Percentiles rank a stretch among this genome's conserved stretches.
phyloP scores from a whole-genome alignment of 2,329 filamentous ascomycete genomes.

The Harringtonia lauricola region DNA sequence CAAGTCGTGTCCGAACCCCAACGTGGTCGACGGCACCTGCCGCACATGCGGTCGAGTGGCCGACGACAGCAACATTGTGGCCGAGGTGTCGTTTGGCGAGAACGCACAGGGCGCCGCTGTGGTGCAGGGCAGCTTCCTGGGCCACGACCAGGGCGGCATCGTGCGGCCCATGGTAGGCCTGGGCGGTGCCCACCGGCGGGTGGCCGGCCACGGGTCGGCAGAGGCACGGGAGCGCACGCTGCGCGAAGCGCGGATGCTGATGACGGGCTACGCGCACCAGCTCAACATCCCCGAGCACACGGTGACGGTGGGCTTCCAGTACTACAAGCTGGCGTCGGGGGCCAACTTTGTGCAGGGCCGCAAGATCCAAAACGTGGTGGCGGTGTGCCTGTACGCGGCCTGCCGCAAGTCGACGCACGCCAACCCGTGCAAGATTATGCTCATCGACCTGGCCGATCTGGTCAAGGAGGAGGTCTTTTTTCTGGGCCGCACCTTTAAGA shows the following conservation, averaged over 20 bases:
- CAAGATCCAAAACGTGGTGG: slow-evolving; percentile 71
- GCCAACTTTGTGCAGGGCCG: slow-evolving; percentile 80
- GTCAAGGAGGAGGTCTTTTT: slow-evolving; percentile 80
- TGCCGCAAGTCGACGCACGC: slow-evolving; percentile 55
- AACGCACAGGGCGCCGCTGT: slow-evolving; percentile 74
- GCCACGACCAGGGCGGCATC: slow-evolving; percentile 69
- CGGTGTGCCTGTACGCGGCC: slow-evolving; percentile 84
- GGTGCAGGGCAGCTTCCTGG: slow-evolving; percentile 82
- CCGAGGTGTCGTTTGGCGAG: slow-evolving; percentile 87
- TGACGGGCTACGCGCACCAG: slow-evolving; percentile 50
- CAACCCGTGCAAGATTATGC: slow-evolving; percentile 70
- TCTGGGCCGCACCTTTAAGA: slow-evolving; percentile 82
- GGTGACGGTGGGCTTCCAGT: slow-evolving; percentile 54
- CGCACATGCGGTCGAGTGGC: slow-evolving; percentile 76
- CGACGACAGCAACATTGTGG: slow-evolving; percentile 79
- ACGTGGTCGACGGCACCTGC: slow-evolving; percentile 60
- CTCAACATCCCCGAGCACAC: slow-evolving; percentile 50
- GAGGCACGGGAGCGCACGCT: slow-evolving; percentile 50
- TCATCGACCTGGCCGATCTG: slow-evolving; percentile 91
- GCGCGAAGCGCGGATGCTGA: slow-evolving; percentile 44
- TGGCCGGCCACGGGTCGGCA: slow-evolving; percentile 40
- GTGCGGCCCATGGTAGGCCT: slow-evolving; percentile 50
- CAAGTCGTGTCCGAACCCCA: slow-evolving; percentile 47
- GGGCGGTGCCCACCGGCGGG: slow-evolving; percentile 38
- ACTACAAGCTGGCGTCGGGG: slow-evolving; percentile 65